Evolutionary conservation across 305 asterid genomes (phyloP), one percentile per base, ranked within the genome.

Genomic region (Fraxinus sp.): DNA sequence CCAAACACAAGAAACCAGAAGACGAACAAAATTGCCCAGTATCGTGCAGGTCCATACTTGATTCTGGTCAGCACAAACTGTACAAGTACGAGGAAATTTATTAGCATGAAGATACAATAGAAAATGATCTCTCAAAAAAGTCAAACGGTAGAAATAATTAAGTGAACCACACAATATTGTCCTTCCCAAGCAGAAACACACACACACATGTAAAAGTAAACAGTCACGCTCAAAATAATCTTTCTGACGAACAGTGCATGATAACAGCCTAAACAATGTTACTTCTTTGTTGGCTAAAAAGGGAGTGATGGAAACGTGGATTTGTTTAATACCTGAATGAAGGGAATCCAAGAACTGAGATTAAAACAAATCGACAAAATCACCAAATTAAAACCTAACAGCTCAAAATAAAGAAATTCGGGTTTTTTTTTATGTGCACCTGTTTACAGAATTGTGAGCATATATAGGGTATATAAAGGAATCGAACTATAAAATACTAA

Each of bases 1-100:
- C 94, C 97, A 74, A 95, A 95, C 83, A 93, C 98, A 75, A 95
- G 97, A 89, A 95, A 93, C 97, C 98, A 95, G 92, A 95, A 95
- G 36, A 95, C 94, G 32, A 95, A 95, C 90, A 95, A 87, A 89
- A 95, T 93, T 0, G 97, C 96, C 98, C 98, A 95, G 86, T 93
- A 95, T 18, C 98, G 94, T 77, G 98, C 97, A 82, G 97, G 97
- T 52, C 97, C 98, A 57, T 93, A 93, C 90, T 90, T 91, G 86
- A 93, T 91, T 91, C 94, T 92, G 80, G 97, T 92, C 82, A 95
- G 92, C 87, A 93, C 96, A 88, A 95, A 93, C 97, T 94, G 96
- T 92, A 55, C 64, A 89, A 36, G 77, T 79, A 84, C 0, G 66
- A 64, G 4, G 32, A 84, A n/a, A 55, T 33, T 33, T 32, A 26